Base-by-base conservation (phyloP, 768 basidiomycete genomes). In the Pisolithus sp. region DNA sequence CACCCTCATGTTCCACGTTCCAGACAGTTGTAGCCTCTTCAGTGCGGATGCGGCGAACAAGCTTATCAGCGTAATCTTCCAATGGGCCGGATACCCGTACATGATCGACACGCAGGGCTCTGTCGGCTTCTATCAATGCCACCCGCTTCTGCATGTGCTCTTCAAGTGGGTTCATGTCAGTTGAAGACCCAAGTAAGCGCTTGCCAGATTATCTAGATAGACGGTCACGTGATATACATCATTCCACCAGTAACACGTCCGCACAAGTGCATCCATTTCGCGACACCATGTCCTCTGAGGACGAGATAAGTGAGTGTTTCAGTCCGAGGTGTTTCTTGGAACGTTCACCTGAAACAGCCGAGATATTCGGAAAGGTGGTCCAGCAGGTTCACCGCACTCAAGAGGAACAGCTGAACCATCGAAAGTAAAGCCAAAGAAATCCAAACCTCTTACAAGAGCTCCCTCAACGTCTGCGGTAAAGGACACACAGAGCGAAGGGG, bases 21-120 rank as follows among this genome's bases (percentile, higher is more conserved):
- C 86, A 89, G n/a, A 88, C 70, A 0, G 75, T 73, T 21, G 65
- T 59, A 0, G 76, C 78, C 58, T 89, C 86, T 8, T 60, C 53
- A 0, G 71, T 64, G 31, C 86, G 79, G 50, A 89, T 76, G 24
- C 65, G 62, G 20, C 84, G 73, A 31, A 83, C 62, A 47, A 81
- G 71, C 49, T 66, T 64, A 55, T 89, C 87, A 9, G 85, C 88
- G 42, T 75, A 65, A 12, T 54, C 52, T 62, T 84, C 81, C 0
- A 66, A 59, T 18, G 65, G 60, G 2, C 76, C 66, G 23, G 53
- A 56, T 6, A 63, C 43, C 40, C 69, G 65, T 30, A 44, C 30
- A 43, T 69, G 61, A 53, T 85, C 83, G n/a, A 73, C 64, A 36
- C 82, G 78, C 18, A 79, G 61, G 6, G 76, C 69, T 45, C 76